A percentile compares a stretch with the other conserved stretches of the same genome.
Conservation (phyloP, 768 basidiomycete genomes). For the Mycena polygramma region DNA sequence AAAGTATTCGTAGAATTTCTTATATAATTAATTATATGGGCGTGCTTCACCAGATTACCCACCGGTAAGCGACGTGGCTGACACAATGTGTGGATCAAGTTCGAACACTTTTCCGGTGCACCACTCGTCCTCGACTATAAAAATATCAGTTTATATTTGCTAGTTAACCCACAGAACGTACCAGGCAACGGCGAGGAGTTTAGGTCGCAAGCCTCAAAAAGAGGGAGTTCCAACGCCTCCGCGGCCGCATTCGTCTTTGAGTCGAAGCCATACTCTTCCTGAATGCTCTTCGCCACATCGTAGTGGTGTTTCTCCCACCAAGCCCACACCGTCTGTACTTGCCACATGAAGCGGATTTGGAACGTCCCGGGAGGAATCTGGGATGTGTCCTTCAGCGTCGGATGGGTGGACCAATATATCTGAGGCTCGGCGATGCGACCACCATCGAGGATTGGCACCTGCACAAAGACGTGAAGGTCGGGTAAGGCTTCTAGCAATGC, state of each 20-base stretch:
- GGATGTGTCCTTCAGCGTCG: background rate
- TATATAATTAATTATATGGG: too few relatives aligned
- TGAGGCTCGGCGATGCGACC: background rate
- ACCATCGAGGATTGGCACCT: background rate
- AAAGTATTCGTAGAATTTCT: too few relatives aligned
- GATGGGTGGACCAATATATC: conserved; percentile 10
- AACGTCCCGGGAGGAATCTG: background rate
- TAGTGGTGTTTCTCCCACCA: conserved; percentile 15
- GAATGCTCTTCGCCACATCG: conserved; percentile 8
- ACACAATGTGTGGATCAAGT: too few relatives aligned
- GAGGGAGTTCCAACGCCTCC: background rate
- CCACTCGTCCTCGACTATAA: too few relatives aligned
- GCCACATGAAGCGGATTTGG: background rate
- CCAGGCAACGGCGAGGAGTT: too few relatives aligned
- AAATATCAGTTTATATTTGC: too few relatives aligned
- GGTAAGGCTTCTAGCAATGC: background rate
- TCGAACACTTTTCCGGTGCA: too few relatives aligned
- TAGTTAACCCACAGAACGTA: too few relatives aligned
- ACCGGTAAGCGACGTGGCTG: too few relatives aligned
- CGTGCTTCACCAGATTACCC: too few relatives aligned
- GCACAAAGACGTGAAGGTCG: conserved; percentile 10
- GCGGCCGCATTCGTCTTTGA: background rate
- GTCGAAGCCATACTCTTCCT: conserved; percentile 9
- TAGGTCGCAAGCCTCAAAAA: background rate
- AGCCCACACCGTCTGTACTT: background rate